Conservation (phyloP, 257 asterid genomes). For the Jaltomata sinuosa region DNA sequence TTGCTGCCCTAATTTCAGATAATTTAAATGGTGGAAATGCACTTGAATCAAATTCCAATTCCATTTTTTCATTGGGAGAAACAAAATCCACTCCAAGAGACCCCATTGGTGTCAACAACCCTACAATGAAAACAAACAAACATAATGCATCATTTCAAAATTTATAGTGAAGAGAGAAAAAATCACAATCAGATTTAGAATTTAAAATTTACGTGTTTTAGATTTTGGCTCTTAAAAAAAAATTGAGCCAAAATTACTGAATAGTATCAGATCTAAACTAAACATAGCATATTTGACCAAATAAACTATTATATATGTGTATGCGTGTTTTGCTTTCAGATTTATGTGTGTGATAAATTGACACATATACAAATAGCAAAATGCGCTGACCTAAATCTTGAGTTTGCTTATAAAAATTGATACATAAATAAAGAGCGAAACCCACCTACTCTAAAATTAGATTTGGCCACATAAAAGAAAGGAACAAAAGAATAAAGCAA, state of each 20-base stretch:
- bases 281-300: neutral
- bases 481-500: neutral
- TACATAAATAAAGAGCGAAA: neutral
- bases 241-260: neutral
- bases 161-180: neutral
- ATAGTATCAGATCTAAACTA: neutral
- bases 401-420: neutral
- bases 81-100: neutral
- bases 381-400: neutral
- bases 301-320: neutral
- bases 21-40: slow-evolving; percentile 30
- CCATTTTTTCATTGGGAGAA: neutral
- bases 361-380: neutral
- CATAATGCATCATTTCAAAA: neutral
- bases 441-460: neutral
- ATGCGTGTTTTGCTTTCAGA: neutral
- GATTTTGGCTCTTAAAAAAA: neutral
- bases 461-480: neutral
- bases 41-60: slow-evolving; percentile 23
- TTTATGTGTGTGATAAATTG: neutral
- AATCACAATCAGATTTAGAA: neutral
- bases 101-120: neutral
- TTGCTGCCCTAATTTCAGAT: slow-evolving; percentile 32
- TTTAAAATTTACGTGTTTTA: neutral
- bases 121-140: neutral